These are phyloP conservation scores for Vaccinium macrocarpon DNA, from an alignment of 148 eudicot species.

Conservation along the genomic window DNA sequence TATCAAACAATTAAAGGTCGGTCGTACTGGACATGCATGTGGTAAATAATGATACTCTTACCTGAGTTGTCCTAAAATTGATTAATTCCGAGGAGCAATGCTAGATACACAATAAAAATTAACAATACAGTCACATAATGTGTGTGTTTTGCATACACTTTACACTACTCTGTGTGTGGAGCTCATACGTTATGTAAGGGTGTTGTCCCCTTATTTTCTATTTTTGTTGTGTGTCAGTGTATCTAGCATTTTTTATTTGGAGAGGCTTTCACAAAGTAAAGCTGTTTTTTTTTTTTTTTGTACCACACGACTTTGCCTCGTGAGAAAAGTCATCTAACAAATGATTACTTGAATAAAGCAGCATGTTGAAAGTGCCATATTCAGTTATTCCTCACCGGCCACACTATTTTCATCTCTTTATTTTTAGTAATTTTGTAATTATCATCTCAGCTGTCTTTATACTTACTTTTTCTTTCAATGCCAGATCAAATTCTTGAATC, in stretches of 20 bases:
- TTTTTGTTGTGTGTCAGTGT: too few relatives aligned
- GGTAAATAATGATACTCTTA: background rate
- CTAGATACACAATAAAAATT: too few relatives aligned
- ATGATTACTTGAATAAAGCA: conserved; percentile 12
- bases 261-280: background rate
- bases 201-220: too few relatives aligned
- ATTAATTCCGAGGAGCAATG: background rate
- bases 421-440: background rate
- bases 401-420: background rate
- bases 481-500: background rate
- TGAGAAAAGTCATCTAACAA: conserved; percentile 6
- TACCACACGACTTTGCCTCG: conserved; percentile 12
- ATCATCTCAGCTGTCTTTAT: background rate
- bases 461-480: background rate
- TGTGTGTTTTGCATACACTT: too few relatives aligned
- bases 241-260: too few relatives aligned
- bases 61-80: background rate
- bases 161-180: too few relatives aligned
- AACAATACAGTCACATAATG: too few relatives aligned
- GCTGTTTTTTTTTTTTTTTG: conserved; percentile 3
- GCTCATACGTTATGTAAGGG: too few relatives aligned
- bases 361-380: background rate
- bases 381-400: background rate
- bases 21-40: background rate
- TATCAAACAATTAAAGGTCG: background rate